Conservation (phyloP, 2,329 filamentous ascomycete species). For the Knoxdaviesia capensis region DNA sequence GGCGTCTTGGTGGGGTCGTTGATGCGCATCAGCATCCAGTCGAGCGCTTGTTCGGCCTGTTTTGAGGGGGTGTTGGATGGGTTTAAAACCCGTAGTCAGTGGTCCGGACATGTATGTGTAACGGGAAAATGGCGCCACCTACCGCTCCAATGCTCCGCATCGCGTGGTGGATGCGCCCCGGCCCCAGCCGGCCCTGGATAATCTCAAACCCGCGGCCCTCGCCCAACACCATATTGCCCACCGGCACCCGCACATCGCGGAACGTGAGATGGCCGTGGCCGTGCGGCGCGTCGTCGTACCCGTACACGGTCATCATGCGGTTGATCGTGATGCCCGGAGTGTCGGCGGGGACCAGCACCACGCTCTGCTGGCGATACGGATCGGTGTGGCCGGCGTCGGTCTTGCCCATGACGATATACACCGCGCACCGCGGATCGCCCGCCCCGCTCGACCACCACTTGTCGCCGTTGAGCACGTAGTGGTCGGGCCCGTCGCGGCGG, state of each 20-base stretch:
- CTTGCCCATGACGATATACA: constrained; percentile 97
- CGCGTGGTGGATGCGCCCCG: constrained; percentile 90
- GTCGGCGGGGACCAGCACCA: constrained; percentile 67
- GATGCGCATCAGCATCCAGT: constrained; percentile 86
- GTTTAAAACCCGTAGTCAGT: not conserved
- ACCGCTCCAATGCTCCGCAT: constrained; percentile 85
- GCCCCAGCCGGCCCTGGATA: constrained; percentile 89
- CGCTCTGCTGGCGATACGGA: constrained; percentile 78
- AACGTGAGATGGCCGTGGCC: constrained; percentile 89
- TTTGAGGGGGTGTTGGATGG: constrained; percentile 1
- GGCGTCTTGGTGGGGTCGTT: constrained; percentile 84
- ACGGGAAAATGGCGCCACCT: constrained; percentile 11
- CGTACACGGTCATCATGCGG: constrained; percentile 85
- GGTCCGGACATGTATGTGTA: not conserved
- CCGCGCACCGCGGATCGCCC: constrained; percentile 74
- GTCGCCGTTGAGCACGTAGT: constrained; percentile 77
- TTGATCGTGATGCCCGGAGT: constrained; percentile 79
- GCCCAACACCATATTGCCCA: constrained; percentile 68
- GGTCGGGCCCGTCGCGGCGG: constrained; percentile 56
- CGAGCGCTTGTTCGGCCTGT: constrained; percentile 67
- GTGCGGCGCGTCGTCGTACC: constrained; percentile 95
- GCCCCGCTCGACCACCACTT: constrained; percentile 99
- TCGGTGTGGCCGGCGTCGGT: constrained; percentile 55
- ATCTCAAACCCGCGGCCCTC: constrained; percentile 94
- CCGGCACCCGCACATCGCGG: constrained; percentile 74